Base-by-base conservation (phyloP, 352 stramenopile species). In the Globisporangium viniferum region DNA sequence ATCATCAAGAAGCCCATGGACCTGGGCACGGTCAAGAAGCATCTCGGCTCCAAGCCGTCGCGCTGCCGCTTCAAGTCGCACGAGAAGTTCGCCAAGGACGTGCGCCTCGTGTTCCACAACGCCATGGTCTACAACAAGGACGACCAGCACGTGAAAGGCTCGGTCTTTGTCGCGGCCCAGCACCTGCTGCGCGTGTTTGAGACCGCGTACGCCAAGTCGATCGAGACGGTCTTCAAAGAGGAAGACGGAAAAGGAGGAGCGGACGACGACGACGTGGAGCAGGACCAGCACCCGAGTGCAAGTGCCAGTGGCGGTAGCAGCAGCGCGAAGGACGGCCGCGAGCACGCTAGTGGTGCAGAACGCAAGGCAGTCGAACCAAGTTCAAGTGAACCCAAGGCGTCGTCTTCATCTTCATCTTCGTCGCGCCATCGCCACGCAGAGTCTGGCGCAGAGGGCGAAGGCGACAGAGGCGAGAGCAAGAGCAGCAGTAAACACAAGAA, bases 1-100 rank as follows among this genome's bases (percentile, higher is more conserved):
- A 70, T 94, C 59, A 86, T 92, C 67, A 92, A 92, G 65, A 90
- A 86, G 65, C 84, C 82, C 71, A 95, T 95, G 88, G 88, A 93
- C 68, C 69, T 95, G 31, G 84, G 82, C 49, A 91, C 86, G 0
- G 80, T 95, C 27, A 82, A 83, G 69, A 87, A 90, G 73, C 83
- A 93, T 55, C 49, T 95, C 5, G 88, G 88, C 59, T 69, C 70
- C 44, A 94, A 93, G 64, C 86, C 85, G 12, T 95, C 88, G 66
- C 84, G 88, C 60, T 95, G 88, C 59, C 86, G 88, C 67, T 95
- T 94, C 72, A 91, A 91, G 56, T 88, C 80, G 57, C 84, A 91
- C 76, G 88, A 94, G 15, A 90, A 90, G 62, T 95, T 95, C 65
- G 87, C 86, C 31, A 73, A 81, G 33, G 88, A 94, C 68, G 88